Evolutionary conservation across 306 rosid species (phyloP).

Genomic region (Carpinus fangiana): DNA sequence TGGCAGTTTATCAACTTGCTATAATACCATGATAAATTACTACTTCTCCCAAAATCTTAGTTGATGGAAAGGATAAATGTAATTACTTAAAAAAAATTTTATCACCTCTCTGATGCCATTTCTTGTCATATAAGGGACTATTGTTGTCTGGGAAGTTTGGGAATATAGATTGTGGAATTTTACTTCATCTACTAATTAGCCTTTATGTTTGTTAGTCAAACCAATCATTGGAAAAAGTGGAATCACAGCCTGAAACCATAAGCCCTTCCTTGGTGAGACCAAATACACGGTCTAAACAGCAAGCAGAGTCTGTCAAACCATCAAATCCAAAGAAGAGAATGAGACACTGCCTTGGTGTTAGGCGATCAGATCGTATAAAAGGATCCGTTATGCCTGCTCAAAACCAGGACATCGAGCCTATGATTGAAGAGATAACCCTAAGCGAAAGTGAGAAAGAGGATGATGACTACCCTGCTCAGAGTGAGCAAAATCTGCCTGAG

Average conservation of each 20-base stretch:
- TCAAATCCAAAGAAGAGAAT: conserved; percentile 28
- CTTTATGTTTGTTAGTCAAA: not conserved
- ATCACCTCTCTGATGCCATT: not conserved
- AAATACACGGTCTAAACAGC: conserved; percentile 11
- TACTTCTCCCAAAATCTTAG: not conserved
- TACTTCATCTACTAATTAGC: conserved; percentile 1
- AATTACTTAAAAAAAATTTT: not conserved
- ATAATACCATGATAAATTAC: not conserved
- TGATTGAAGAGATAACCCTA: conserved; percentile 27
- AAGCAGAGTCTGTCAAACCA: conserved; percentile 24
- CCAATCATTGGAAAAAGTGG: not conserved
- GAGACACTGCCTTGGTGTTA: conserved; percentile 5
- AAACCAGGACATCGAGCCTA: conserved; percentile 19
- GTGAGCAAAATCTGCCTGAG: conserved; percentile 28
- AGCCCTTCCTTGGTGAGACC: conserved; percentile 14
- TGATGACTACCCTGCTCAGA: conserved; percentile 34
- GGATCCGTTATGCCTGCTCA: conserved; percentile 10
- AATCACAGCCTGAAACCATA: not conserved
- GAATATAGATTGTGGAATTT: not conserved
- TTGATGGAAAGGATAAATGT: not conserved
- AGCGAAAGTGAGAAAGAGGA: conserved; percentile 43
- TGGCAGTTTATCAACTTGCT: not conserved
- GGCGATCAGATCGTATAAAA: conserved; percentile 62
- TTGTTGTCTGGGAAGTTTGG: not conserved
- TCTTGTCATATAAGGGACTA: not conserved